These are phyloP conservation scores for Wallacemonas sp. DNA, from an alignment of 208 protist species.

Conservation along the genomic window DNA sequence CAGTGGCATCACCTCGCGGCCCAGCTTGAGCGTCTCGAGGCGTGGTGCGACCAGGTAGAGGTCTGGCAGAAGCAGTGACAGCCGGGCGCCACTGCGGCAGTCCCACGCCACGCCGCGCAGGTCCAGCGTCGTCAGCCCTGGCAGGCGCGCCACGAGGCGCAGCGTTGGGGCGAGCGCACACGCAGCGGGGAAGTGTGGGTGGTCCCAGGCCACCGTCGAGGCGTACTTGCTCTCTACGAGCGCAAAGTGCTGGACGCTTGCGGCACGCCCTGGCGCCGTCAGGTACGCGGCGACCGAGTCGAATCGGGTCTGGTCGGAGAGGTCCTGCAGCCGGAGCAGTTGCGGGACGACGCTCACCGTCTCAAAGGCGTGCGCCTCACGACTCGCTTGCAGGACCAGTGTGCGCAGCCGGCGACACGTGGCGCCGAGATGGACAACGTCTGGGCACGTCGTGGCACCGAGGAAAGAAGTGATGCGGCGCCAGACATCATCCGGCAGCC, in stretches of 20 bases:
- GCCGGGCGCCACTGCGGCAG: constrained; percentile 9
- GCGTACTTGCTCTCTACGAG: constrained; percentile 35
- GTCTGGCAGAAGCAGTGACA: constrained; percentile 68
- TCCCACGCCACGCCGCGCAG: constrained; percentile 69
- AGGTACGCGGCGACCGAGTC: constrained; percentile 38
- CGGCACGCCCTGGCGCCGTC: constrained; percentile 35
- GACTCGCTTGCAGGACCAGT: constrained; percentile 22
- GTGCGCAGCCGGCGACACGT: constrained; percentile 55
- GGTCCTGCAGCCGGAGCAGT: constrained; percentile 25
- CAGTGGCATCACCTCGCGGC: constrained; percentile 42
- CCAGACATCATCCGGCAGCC: constrained; percentile 35
- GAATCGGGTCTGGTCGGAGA: constrained; percentile 25
- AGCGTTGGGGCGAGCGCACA: constrained; percentile 32
- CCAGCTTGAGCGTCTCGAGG: constrained; percentile 66
- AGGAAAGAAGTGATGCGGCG: constrained; percentile 42
- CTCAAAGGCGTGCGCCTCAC: constrained; percentile 11
- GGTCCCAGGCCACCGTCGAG: constrained; percentile 20
- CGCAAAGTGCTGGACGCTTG: constrained; percentile 35
- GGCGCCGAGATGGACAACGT: constrained; percentile 32
- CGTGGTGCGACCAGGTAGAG: constrained; percentile 58
- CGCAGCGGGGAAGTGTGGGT: neutral
- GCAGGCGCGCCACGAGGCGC: constrained; percentile 43
- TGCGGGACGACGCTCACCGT: constrained; percentile 46
- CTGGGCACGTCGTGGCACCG: constrained; percentile 21
- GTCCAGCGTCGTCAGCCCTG: constrained; percentile 57